Evolutionary conservation across 208 protist species (phyloP).

Genomic region (Trypanosoma theileri): DNA sequence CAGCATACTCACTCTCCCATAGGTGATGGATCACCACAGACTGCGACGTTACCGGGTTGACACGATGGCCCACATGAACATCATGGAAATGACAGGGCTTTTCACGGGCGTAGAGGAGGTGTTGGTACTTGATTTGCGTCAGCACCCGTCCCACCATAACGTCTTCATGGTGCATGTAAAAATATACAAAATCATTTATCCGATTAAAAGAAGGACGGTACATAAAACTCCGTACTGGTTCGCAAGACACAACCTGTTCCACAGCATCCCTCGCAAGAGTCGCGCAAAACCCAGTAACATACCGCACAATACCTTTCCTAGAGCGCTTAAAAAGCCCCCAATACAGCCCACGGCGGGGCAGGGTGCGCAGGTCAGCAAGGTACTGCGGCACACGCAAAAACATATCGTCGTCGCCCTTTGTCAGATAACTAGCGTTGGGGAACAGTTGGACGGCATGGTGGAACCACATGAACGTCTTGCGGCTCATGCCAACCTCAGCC

Average conservation of each 20-base stretch:
- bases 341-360: slow-evolving; percentile 14
- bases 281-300: slow-evolving; percentile 2
- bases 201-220: not conserved
- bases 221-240: slow-evolving; percentile 1
- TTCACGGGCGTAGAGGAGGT: slow-evolving; percentile 3
- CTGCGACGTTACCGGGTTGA: not conserved
- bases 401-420: slow-evolving; percentile 48
- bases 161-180: slow-evolving; percentile 16
- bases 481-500: slow-evolving; percentile 19
- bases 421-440: slow-evolving; percentile 34
- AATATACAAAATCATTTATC: not conserved
- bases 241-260: slow-evolving; percentile 7
- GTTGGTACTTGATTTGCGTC: not conserved
- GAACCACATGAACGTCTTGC: slow-evolving; percentile 44
- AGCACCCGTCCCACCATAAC: slow-evolving; percentile 11
- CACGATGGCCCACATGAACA: not conserved
- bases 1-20: slow-evolving; percentile 14
- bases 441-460: slow-evolving; percentile 33
- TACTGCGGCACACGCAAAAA: slow-evolving; percentile 50
- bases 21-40: slow-evolving; percentile 16
- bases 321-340: slow-evolving; percentile 1
- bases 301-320: not conserved
- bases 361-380: slow-evolving; percentile 28
- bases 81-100: slow-evolving; percentile 14
- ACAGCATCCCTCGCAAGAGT: slow-evolving; percentile 10